Percentiles rank a stretch among this genome's conserved stretches.
These are phyloP conservation scores for Kodamaea alishanica DNA, from an alignment of 1,139 yeast genomes.

Conservation along the genomic window DNA sequence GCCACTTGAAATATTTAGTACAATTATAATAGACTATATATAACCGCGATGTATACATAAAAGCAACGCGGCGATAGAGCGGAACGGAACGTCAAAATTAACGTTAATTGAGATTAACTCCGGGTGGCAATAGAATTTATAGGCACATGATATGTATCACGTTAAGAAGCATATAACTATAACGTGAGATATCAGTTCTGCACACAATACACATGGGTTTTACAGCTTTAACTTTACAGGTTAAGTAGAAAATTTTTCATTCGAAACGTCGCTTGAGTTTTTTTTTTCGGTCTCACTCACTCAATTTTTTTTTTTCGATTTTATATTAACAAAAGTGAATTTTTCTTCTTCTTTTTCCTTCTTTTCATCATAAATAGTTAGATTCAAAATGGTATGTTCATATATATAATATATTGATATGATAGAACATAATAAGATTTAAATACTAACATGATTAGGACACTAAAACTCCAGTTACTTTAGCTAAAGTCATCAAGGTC, in stretches of 20 bases:
- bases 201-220: no score
- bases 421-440: not conserved
- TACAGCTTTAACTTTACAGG: no score
- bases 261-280: not conserved
- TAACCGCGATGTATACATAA: no score
- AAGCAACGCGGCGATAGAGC: no score
- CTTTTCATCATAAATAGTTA: constrained; percentile 13
- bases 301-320: constrained; percentile 9
- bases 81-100: no score
- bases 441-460: constrained; percentile 42
- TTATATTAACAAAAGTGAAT: constrained; percentile 1
- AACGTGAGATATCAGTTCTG: no score
- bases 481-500: constrained; percentile 99
- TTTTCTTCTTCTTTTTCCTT: constrained; percentile 11
- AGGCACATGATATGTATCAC: no score
- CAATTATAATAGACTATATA: no score
- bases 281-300: constrained; percentile 3
- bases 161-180: no score
- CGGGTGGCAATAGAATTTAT: no score
- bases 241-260: not conserved
- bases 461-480: constrained; percentile 94
- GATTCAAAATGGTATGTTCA: constrained; percentile 25
- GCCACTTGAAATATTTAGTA: no score
- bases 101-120: no score
- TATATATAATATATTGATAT: not conserved